Evolutionary conservation across 257 asterid species (phyloP).

Genomic region (Solanum peruvianum): DNA sequence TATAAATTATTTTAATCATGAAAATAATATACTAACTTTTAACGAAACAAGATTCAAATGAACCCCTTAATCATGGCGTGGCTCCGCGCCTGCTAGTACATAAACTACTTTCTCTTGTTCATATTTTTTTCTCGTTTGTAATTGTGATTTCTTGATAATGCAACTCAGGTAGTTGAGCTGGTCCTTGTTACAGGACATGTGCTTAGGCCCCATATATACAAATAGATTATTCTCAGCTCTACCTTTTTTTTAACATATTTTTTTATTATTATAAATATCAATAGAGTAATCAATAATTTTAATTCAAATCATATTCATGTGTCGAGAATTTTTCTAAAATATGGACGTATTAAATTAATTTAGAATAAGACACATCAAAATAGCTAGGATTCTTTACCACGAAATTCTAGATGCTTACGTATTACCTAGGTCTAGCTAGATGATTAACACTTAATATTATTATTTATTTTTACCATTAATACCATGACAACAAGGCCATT

Average conservation of each 20-base stretch:
- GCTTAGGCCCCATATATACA: background rate
- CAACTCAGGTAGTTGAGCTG: background rate
- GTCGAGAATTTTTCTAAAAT: background rate
- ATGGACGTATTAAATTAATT: background rate
- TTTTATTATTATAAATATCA: background rate
- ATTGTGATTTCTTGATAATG: background rate
- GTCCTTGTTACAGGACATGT: background rate
- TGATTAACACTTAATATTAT: background rate
- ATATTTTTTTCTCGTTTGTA: background rate
- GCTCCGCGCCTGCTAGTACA: background rate
- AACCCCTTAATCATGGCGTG: background rate
- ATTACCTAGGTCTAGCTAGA: background rate
- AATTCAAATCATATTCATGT: background rate
- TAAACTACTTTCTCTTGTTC: background rate
- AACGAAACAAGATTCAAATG: accelerated
- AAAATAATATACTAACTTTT: too few relatives aligned
- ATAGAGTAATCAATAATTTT: background rate
- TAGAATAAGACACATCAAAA: background rate
- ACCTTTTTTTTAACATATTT: background rate
- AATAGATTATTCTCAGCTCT: background rate
- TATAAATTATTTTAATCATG: too few relatives aligned
- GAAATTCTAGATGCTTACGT: background rate
- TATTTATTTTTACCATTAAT: background rate
- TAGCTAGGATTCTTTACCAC: background rate
- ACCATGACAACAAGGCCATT: background rate